A percentile compares a stretch with the other conserved stretches of the same genome.
phyloP scores from a whole-genome alignment of 2,329 filamentous ascomycete genomes.

The Aspergillus sp. region DNA sequence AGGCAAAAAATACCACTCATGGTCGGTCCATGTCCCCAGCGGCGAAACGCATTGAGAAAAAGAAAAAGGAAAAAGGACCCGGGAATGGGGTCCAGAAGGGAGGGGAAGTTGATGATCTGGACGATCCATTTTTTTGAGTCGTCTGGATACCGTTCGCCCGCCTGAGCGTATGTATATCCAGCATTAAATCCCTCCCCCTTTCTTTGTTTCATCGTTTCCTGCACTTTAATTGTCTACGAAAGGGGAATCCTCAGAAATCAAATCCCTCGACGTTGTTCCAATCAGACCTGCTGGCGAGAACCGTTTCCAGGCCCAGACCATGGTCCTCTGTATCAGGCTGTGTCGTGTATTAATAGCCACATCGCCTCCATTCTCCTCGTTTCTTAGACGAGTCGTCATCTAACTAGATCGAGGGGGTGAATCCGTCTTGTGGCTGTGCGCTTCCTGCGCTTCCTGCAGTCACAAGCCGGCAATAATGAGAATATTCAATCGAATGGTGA shows the following conservation, averaged over 20 bases:
- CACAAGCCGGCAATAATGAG: too few species aligned
- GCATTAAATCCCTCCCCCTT: slow-evolving; percentile 9
- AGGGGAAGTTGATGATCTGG: background rate
- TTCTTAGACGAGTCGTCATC: background rate
- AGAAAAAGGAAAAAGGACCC: background rate
- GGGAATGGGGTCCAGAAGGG: background rate
- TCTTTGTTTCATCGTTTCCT: background rate
- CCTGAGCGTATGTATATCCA: background rate
- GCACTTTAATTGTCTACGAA: background rate
- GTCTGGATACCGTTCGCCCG: too few species aligned
- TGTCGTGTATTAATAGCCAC: background rate
- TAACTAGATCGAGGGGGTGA: background rate
- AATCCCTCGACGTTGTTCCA: background rate
- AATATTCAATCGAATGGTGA: background rate
- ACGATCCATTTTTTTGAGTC: background rate
- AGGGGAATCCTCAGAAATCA: background rate
- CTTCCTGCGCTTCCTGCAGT: too few species aligned
- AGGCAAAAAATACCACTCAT: background rate
- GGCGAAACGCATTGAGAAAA: background rate
- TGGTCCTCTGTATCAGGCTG: too few species aligned
- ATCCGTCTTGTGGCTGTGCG: slow-evolving; percentile 11
- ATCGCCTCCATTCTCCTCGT: too few species aligned
- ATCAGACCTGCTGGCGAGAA: too few species aligned
- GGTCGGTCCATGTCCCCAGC: background rate
- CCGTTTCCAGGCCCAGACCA: too few species aligned